A percentile compares a stretch with the other conserved stretches of the same genome.
Evolutionary conservation across 495 filamentous ascomycete species (phyloP).

Genomic region (Trypethelium eluteriae): DNA sequence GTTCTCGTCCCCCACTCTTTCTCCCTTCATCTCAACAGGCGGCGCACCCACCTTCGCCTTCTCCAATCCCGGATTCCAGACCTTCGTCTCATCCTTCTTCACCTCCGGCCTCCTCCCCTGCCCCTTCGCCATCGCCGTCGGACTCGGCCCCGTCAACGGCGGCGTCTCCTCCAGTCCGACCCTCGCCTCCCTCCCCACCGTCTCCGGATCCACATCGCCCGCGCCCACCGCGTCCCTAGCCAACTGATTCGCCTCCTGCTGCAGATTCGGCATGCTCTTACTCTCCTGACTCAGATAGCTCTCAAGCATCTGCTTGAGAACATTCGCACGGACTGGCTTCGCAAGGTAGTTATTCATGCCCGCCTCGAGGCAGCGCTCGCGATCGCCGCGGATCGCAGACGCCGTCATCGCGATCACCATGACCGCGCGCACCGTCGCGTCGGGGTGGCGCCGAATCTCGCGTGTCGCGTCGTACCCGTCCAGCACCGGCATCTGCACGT

Average conservation of each 20-base stretch:
- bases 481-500: slow-evolving; percentile 89
- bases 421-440: slow-evolving; percentile 64
- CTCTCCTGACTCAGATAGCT: slow-evolving; percentile 35
- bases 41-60: not conserved
- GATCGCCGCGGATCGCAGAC: slow-evolving; percentile 80
- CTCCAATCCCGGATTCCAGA: not conserved
- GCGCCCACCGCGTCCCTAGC: slow-evolving; percentile 22
- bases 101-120: not conserved
- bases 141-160: slow-evolving; percentile 4
- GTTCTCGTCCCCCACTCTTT: not conserved
- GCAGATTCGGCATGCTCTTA: slow-evolving; percentile 33
- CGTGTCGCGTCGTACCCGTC: slow-evolving; percentile 92
- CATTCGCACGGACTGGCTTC: slow-evolving; percentile 66
- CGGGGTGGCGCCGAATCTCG: slow-evolving; percentile 63
- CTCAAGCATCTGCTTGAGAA: slow-evolving; percentile 36
- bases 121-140: not conserved
- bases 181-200: not conserved
- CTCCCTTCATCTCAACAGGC: not conserved
- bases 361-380: slow-evolving; percentile 83
- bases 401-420: slow-evolving; percentile 93
- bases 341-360: slow-evolving; percentile 96
- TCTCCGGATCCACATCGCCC: not conserved
- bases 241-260: slow-evolving; percentile 35
- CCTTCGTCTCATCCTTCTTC: slow-evolving; percentile 9
- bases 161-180: not conserved